Conservation (phyloP, 805 yeast species). For the Myxozyma sirexii region DNA sequence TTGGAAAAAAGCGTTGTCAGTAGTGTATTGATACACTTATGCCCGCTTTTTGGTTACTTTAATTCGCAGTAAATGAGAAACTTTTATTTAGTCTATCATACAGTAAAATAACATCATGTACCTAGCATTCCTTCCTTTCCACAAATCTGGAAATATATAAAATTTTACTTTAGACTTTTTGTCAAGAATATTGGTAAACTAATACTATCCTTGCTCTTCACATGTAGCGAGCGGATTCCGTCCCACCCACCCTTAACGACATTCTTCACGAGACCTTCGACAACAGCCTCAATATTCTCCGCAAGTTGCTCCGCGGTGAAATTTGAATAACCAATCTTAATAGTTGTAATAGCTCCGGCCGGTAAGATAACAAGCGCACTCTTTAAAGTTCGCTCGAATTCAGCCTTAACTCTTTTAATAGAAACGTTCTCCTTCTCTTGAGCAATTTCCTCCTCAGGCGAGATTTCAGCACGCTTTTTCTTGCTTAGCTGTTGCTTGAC, state of each 20-base stretch:
- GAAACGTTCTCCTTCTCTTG: constrained; percentile 48
- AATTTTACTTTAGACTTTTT: constrained; percentile 48
- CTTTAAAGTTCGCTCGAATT: constrained; percentile 58
- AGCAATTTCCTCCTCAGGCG: constrained; percentile 27
- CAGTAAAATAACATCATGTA: background rate
- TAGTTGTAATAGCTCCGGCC: constrained; percentile 66
- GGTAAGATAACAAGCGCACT: constrained; percentile 70
- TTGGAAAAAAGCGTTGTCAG: too few species aligned
- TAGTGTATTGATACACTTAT: background rate
- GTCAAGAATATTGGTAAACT: constrained; percentile 80
- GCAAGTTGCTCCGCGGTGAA: constrained; percentile 54
- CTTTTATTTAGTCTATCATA: background rate
- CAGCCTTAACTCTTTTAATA: constrained; percentile 56
- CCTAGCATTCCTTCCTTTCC: background rate
- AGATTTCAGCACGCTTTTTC: constrained; percentile 20
- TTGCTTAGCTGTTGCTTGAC: constrained; percentile 17
- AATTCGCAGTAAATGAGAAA: background rate
- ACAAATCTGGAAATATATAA: background rate
- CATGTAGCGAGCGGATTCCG: constrained; percentile 50
- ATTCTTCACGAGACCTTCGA: constrained; percentile 39
- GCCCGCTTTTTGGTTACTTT: background rate
- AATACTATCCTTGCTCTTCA: constrained; percentile 75
- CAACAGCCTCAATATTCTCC: constrained; percentile 62
- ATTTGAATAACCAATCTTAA: constrained; percentile 63
- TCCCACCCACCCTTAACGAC: constrained; percentile 40